Percentiles rank a stretch among this genome's conserved stretches.
Conservation (phyloP, 345 rosid species). For the Aethionema arabicum region DNA sequence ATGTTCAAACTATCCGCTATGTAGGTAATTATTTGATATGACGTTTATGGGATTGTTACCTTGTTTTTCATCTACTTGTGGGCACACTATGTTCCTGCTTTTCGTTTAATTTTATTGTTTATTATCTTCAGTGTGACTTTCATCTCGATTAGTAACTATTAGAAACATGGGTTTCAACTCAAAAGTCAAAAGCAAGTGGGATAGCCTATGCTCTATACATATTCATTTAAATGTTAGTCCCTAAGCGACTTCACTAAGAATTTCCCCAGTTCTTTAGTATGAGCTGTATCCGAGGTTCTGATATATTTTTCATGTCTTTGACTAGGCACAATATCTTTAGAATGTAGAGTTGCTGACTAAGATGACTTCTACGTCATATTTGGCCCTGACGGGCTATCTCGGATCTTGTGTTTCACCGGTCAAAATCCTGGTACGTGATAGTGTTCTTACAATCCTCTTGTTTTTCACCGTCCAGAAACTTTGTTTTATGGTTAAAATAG, state of each 20-base stretch:
- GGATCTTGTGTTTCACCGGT: constrained; percentile 9
- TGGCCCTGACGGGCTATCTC: constrained; percentile 10
- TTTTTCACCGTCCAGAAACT: not conserved
- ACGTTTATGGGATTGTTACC: constrained; percentile 1
- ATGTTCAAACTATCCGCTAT: constrained; percentile 16
- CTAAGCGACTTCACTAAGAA: too few relatives aligned
- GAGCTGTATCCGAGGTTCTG: constrained; percentile 5
- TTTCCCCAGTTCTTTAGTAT: not conserved
- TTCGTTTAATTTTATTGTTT: constrained; percentile 3
- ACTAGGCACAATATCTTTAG: constrained; percentile 20
- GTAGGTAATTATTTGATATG: constrained; percentile 18
- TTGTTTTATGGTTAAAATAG: not conserved
- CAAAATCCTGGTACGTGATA: constrained; percentile 19
- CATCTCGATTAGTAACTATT: too few relatives aligned
- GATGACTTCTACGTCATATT: not conserved
- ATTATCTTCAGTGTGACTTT: constrained; percentile 12
- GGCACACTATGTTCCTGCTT: constrained; percentile 5
- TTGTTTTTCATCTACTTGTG: not conserved
- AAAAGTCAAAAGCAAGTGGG: too few relatives aligned
- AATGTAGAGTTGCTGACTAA: constrained; percentile 13
- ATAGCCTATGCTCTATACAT: too few relatives aligned
- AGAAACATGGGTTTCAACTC: too few relatives aligned
- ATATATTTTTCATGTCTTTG: constrained; percentile 13
- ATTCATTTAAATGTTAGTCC: too few relatives aligned
- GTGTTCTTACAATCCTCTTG: constrained; percentile 3